Evolutionary conservation across 2,329 filamentous ascomycete genomes (phyloP), one percentile per base, ranked within the genome.

Genomic region (Sclerotinia nivalis): DNA sequence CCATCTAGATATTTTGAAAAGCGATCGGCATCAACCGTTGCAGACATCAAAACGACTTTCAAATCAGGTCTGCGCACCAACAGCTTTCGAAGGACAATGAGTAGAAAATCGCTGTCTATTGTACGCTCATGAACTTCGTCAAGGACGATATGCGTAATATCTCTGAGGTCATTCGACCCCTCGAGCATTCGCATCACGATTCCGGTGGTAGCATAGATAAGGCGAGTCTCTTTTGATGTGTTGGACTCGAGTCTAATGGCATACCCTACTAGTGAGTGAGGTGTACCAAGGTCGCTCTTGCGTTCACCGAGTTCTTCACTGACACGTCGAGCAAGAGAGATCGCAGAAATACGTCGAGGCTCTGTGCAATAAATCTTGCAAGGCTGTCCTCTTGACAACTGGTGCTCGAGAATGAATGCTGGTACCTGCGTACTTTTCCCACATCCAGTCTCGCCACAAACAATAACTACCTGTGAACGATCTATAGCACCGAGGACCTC

Each of bases 131-230:
- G 96, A 2, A 98, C 95, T 80, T 99, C 96, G 77, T 99, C 96
- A n/a, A 99, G 89, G 59, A 99, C 89, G 71, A 99, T 83, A 81
- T 98, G 96, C 0, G 95, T 97, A 66, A 99, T 90, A 73, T 97
- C 95, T 70, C 89, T 87, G 56, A 99, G 86, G 69, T 96, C 91
- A 73, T 93, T 91, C 0, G 93, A 92, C 12, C 91, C 90, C 80
- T 99, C 96, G 20, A 99, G 85, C 95, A 99, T 98, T 40, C 96
- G 89, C 84, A 99, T 92, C n/a, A 99, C 93, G 70, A 99, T 97
- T 82, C 96, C 88, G 8, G 88, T 91, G 2, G 91, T 97, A 67
- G 96, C 96, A 80, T 93, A 99, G 8, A 98, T 88, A 37, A 99
- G 86, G 66, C 93, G 86, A 2, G 94, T 98, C 75, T 93, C 89